These are phyloP conservation scores for Pseudogymnoascus sp. DNA, from an alignment of 2,329 filamentous ascomycete species.

Conservation along the genomic window DNA sequence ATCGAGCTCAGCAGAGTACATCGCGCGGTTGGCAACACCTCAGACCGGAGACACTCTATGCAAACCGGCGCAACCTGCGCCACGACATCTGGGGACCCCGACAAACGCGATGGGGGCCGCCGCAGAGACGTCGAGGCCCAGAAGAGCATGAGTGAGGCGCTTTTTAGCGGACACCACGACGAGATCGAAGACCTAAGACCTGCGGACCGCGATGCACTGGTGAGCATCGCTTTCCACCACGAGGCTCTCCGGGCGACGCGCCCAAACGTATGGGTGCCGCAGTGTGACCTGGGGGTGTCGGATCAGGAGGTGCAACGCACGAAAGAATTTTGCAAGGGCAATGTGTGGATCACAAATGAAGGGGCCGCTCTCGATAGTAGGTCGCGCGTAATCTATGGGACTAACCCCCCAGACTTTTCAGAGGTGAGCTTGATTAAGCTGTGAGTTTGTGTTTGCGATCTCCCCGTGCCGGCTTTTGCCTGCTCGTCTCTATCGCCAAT, in stretches of 20 bases:
- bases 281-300: constrained; percentile 80
- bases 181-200: constrained; percentile 92
- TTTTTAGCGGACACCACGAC: constrained; percentile 82
- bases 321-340: constrained; percentile 44
- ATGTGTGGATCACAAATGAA: constrained; percentile 91
- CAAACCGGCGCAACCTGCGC: constrained; percentile 30
- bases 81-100: constrained; percentile 36
- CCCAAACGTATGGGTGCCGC: constrained; percentile 88
- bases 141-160: constrained; percentile 63
- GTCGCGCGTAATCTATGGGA: constrained; percentile 74
- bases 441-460: constrained; percentile 30
- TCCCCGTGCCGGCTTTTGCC: too few relatives aligned
- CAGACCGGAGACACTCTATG: background rate
- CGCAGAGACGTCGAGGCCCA: constrained; percentile 63
- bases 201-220: constrained; percentile 76
- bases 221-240: constrained; percentile 85
- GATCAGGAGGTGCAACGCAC: constrained; percentile 85
- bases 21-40: too few relatives aligned
- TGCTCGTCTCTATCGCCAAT: too few relatives aligned
- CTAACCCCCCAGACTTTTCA: constrained; percentile 81
- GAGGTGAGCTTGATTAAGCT: constrained; percentile 80
- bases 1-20: background rate
- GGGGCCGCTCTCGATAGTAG: constrained; percentile 82
- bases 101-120: constrained; percentile 33
- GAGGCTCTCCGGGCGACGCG: constrained; percentile 74